These are phyloP conservation scores for Pholiota microspora DNA, from an alignment of 768 basidiomycete genomes.

Conservation along the genomic window DNA sequence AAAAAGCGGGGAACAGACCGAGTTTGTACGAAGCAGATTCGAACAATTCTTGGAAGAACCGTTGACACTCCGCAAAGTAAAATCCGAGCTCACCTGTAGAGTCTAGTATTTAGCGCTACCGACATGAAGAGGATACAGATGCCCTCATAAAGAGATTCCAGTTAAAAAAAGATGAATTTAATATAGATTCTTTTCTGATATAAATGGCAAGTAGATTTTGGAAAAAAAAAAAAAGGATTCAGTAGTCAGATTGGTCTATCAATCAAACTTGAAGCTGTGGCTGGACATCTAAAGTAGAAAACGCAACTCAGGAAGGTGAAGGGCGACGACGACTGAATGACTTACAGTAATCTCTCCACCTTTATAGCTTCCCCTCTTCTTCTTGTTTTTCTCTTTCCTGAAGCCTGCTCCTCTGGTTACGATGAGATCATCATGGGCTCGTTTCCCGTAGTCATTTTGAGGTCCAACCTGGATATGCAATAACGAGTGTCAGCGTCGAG, in stretches of 20 bases:
- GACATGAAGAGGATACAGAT: no score
- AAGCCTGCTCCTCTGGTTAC: slow-evolving; percentile 94
- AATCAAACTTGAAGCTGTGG: slow-evolving; percentile 82
- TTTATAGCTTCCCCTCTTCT: slow-evolving; percentile 92
- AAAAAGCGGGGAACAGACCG: no score
- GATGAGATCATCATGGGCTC: slow-evolving; percentile 83
- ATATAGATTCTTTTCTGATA: no score
- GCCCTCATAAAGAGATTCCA: no score
- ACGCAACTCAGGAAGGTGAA: no score
- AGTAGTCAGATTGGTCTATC: neutral
- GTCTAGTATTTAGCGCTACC: no score
- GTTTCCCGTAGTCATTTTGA: slow-evolving; percentile 81
- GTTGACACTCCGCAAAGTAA: no score
- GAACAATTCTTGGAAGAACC: no score
- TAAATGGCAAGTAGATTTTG: neutral
- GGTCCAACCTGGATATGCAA: slow-evolving; percentile 49
- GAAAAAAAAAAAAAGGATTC: neutral
- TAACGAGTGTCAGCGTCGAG: neutral
- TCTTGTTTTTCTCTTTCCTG: slow-evolving; percentile 99
- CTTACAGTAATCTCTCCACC: slow-evolving; percentile 93
- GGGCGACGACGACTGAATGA: no score
- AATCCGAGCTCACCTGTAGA: no score
- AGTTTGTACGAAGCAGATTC: no score
- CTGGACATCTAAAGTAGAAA: slow-evolving; percentile 60
- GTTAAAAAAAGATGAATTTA: no score